These are phyloP conservation scores for Trichoderma citrinoviride DNA, from an alignment of 2,329 filamentous ascomycete genomes.

Conservation along the genomic window DNA sequence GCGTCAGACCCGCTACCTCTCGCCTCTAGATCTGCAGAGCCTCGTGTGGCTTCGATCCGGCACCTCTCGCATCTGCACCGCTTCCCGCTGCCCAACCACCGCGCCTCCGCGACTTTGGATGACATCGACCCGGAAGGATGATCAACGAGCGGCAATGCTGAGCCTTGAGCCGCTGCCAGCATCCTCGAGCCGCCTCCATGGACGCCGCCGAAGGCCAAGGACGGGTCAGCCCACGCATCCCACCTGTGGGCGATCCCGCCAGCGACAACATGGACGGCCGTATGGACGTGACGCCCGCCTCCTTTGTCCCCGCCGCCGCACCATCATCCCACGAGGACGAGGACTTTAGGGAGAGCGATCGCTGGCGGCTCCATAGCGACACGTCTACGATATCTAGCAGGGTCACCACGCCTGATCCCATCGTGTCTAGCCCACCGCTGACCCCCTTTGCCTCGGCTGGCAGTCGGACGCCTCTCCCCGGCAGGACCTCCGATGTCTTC, in stretches of 20 bases:
- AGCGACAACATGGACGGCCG: conserved; percentile 14
- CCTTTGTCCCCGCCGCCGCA: conserved; percentile 22
- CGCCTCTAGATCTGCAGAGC: conserved; percentile 14
- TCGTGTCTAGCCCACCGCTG: conserved; percentile 24
- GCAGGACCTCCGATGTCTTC: conserved; percentile 19
- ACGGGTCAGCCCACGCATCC: conserved; percentile 12
- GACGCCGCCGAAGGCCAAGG: conserved; percentile 22
- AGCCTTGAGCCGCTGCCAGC: conserved; percentile 22
- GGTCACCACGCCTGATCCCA: conserved; percentile 31
- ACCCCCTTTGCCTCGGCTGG: conserved; percentile 22
- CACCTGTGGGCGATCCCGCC: neutral
- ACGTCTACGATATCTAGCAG: conserved; percentile 33
- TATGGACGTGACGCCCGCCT: conserved; percentile 13
- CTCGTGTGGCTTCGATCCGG: conserved; percentile 13
- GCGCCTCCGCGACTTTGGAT: conserved; percentile 16
- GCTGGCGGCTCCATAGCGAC: conserved; percentile 30
- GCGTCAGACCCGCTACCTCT: neutral
- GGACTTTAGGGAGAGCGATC: conserved; percentile 30
- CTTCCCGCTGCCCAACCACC: neutral
- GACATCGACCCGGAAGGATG: conserved; percentile 2
- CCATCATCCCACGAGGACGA: conserved; percentile 30
- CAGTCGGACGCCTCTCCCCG: conserved; percentile 22
- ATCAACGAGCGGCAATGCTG: conserved; percentile 25
- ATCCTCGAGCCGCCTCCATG: conserved; percentile 24
- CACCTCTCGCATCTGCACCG: neutral